Base-by-base conservation (phyloP, 768 basidiomycete genomes). In the Leucosporidium yakuticum region DNA sequence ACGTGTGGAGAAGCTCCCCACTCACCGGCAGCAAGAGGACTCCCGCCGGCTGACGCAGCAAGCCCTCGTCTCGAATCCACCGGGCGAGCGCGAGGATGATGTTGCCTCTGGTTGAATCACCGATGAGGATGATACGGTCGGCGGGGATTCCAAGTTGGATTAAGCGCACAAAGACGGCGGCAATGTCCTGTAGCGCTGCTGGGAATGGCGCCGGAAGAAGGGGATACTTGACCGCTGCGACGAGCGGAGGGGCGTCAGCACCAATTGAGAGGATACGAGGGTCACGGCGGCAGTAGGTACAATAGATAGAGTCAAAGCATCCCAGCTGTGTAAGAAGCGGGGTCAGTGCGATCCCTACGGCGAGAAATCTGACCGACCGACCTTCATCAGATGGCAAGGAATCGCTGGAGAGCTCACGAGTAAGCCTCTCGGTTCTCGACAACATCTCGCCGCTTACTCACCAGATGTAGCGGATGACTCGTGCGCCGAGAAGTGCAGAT, bases 21-120 rank as follows among this genome's bases (percentile, higher is more conserved):
- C 68, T 50, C 36, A 71, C 67, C 39, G 62, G 65, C 4, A 72
- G 65, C 14, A 72, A 32, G 39, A 72, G 23, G 9, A 72, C 36
- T 0, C 67, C 71, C 8, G 62, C 67, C 1, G 65, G 58, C 55
- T 49, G 25, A 1, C 62, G 58, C 6, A 60, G 39, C 54, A 48
- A 50, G 27, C 47, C 48, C 60, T 54, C 63, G 63, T 73, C 71
- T 17, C 65, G 57, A 29, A 80, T 69, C 63, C 79, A 78, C 20
- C 77, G 73, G 2, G 76, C 75, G 23, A 80, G 67, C 0, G 76
- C 73, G 11, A 79, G 69, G 0, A 85, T 84, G 31, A 90, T 83
- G 77, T 90, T 88, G 7, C 82, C 90, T 4, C 90, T 89, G 0
- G 89, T 88, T 1, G 87, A 90, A 75, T 91, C 89, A 4, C 89